Evolutionary conservation across 352 stramenopile genomes (phyloP), one percentile per base, ranked within the genome.

Genomic region (Pythium utonaiense): DNA sequence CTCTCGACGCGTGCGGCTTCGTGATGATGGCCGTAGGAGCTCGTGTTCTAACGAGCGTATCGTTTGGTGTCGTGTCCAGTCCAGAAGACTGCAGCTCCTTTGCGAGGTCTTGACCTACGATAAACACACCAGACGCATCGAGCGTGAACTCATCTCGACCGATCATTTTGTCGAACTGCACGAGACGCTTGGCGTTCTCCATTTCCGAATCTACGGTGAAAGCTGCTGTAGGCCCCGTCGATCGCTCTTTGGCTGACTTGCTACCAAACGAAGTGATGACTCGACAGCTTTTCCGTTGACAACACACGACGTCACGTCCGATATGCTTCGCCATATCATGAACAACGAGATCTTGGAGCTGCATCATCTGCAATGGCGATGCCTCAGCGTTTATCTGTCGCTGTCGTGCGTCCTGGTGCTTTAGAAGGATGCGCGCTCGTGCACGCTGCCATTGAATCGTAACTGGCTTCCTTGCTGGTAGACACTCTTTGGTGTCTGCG

Each of bases 371-470:
- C n/a, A n/a, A n/a, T n/a, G n/a, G n/a, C n/a, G n/a, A n/a, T n/a
- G n/a, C n/a, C n/a, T n/a, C n/a, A n/a, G n/a, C n/a, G n/a, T n/a
- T n/a, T n/a, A n/a, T n/a, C n/a, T n/a, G n/a, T n/a, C n/a, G n/a
- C n/a, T n/a, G n/a, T n/a, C n/a, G n/a, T n/a, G n/a, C n/a, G n/a
- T n/a, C n/a, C n/a, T n/a, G n/a, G n/a, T 42, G 50, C 17, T 56
- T 31, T 0, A 64, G 31, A 19, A 64, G 17, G 2, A 22, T n/a
- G 19, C 40, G 38, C 4, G 49, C 49, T 6, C 41, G 49, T 22
- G 49, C 57, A 14, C 57, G 57, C 28, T 58, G 36, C 57, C 57
- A 64, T 30, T 64, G 57, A 30, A 64, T 38, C 3, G 57, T 59
- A 2, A 9, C 21, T 8, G 24, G 2, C 45, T 36, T 47, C 34